phyloP scores from a whole-genome alignment of 2,329 filamentous ascomycete genomes.

The Phialophora macrospora region DNA sequence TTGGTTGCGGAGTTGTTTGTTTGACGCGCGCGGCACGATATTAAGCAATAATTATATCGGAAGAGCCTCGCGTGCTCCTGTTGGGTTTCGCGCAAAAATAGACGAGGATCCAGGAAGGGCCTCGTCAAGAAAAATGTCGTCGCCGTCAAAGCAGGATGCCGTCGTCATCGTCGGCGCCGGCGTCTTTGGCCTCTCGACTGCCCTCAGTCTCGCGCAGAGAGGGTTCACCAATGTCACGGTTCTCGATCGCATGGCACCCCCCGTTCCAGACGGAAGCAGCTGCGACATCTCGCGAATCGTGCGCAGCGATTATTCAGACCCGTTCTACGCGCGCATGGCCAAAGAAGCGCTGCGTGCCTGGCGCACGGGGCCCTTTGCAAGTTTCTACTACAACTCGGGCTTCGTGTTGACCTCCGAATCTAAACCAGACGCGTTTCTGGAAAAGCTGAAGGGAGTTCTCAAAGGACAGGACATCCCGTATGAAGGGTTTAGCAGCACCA shows the following conservation, averaged over 20 bases:
- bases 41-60: neutral
- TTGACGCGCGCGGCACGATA: neutral
- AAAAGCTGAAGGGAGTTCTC: conserved; percentile 6
- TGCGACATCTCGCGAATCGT: conserved; percentile 45
- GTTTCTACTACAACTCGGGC: conserved; percentile 29
- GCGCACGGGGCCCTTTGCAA: conserved; percentile 23
- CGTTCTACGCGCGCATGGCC: conserved; percentile 41
- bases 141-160: neutral
- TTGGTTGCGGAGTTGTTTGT: too few species aligned
- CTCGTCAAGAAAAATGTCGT: neutral
- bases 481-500: conserved; percentile 26
- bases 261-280: conserved; percentile 43
- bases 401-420: conserved; percentile 41
- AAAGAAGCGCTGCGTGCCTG: conserved; percentile 40
- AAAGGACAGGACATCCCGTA: neutral
- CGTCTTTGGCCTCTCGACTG: conserved; percentile 59
- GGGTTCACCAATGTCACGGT: conserved; percentile 57
- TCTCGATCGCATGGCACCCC: conserved; percentile 46
- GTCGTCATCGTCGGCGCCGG: conserved; percentile 57
- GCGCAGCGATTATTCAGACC: conserved; percentile 44
- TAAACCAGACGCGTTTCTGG: conserved; percentile 38
- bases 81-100: neutral
- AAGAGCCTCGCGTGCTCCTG: neutral
- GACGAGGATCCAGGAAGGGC: neutral
- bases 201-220: conserved; percentile 41